Conservation (phyloP, 805 yeast genomes). For the Maudiozyma serrabonitensis region DNA sequence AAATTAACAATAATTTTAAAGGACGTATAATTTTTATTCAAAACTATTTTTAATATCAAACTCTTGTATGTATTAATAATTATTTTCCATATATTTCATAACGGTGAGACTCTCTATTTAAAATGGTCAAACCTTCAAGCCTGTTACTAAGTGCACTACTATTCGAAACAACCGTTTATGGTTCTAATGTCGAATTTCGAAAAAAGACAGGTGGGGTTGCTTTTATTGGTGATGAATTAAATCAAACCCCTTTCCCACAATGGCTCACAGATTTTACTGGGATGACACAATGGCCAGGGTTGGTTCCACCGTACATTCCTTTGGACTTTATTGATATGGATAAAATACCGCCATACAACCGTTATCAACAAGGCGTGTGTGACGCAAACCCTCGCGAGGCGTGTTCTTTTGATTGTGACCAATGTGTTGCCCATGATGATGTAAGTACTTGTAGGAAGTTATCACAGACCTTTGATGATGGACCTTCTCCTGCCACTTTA, state of each 20-base stretch:
- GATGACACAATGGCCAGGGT: conserved; percentile 70
- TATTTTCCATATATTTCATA: too few relatives aligned
- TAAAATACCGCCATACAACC: conserved; percentile 39
- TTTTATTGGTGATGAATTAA: conserved; percentile 4
- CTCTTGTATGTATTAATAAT: too few relatives aligned
- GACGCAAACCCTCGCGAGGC: conserved; percentile 36
- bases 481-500: conserved; percentile 71
- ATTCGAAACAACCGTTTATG: not conserved
- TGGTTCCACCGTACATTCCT: conserved; percentile 82
- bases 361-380: conserved; percentile 53
- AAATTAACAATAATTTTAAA: not conserved
- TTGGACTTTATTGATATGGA: conserved; percentile 56
- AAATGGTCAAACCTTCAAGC: not conserved
- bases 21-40: too few relatives aligned
- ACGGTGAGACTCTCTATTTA: not conserved
- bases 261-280: conserved; percentile 79
- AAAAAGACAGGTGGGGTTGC: conserved; percentile 5
- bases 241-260: conserved; percentile 50
- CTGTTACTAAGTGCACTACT: not conserved
- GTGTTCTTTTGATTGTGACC: conserved; percentile 82
- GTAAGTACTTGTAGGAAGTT: conserved; percentile 62
- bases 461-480: conserved; percentile 91
- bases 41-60: too few relatives aligned
- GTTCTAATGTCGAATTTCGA: not conserved
- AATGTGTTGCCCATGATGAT: conserved; percentile 71